Conservation (phyloP, 2,329 filamentous ascomycete species). For the Helminthosporium solani region DNA sequence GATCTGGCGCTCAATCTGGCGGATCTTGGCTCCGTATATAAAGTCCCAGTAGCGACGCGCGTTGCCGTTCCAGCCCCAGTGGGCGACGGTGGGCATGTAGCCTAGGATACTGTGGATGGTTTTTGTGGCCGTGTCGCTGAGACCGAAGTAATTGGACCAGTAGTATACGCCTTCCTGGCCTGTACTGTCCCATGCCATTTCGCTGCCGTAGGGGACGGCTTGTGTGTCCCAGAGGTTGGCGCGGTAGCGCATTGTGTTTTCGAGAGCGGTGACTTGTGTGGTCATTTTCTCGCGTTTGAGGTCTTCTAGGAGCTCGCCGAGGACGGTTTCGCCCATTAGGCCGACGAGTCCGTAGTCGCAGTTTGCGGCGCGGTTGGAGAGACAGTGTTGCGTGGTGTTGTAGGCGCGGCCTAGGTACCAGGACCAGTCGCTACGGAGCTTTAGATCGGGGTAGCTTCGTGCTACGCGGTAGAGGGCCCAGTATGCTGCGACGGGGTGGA, state of each 20-base stretch:
- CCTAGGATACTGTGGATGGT: constrained; percentile 58
- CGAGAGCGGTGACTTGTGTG: constrained; percentile 44
- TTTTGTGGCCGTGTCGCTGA: constrained; percentile 49
- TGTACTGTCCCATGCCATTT: constrained; percentile 65
- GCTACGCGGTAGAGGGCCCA: constrained; percentile 60
- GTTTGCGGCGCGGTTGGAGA: constrained; percentile 39
- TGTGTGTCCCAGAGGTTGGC: constrained; percentile 54
- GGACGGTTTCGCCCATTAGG: constrained; percentile 62
- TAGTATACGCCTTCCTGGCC: constrained; percentile 63
- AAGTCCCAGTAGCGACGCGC: constrained; percentile 63
- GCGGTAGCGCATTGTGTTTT: constrained; percentile 51
- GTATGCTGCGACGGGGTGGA: constrained; percentile 58
- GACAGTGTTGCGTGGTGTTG: constrained; percentile 47
- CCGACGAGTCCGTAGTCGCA: constrained; percentile 50
- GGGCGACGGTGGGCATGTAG: constrained; percentile 58
- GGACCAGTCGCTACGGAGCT: constrained; percentile 47
- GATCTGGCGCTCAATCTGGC: constrained; percentile 52
- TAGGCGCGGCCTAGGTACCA: constrained; percentile 61
- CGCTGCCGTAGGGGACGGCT: constrained; percentile 58
- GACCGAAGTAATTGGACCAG: constrained; percentile 58
- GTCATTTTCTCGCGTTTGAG: constrained; percentile 51
- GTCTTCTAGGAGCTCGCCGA: constrained; percentile 55
- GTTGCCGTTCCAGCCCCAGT: constrained; percentile 65
- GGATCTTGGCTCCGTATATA: constrained; percentile 48
- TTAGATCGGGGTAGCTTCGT: constrained; percentile 47